phyloP scores from a whole-genome alignment of 2,329 filamentous ascomycete species.

The Cadophora malorum region DNA sequence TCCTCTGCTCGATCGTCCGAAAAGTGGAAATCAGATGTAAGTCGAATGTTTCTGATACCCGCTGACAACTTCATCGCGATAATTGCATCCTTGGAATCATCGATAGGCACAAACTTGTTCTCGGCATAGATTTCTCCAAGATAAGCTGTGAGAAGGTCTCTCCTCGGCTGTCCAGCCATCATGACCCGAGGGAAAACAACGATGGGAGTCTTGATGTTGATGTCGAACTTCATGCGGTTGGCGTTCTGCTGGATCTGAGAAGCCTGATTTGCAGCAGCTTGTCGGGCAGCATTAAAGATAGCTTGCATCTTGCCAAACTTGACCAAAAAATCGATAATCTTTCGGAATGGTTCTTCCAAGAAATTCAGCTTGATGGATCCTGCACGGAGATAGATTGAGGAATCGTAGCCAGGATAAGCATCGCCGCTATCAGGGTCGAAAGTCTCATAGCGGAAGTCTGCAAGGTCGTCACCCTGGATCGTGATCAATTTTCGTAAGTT shows the following conservation, averaged over 20 bases:
- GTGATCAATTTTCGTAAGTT: slow-evolving; percentile 86
- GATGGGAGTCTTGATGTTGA: slow-evolving; percentile 93
- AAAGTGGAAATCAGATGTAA: slow-evolving; percentile 91
- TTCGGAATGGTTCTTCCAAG: slow-evolving; percentile 93
- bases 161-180: slow-evolving; percentile 69
- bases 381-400: slow-evolving; percentile 85
- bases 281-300: slow-evolving; percentile 94
- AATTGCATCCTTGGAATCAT: slow-evolving; percentile 74
- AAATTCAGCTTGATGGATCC: slow-evolving; percentile 98
- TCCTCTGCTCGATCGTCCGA: slow-evolving; percentile 75
- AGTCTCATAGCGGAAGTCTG: slow-evolving; percentile 97
- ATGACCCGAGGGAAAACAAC: slow-evolving; percentile 89
- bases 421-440: slow-evolving; percentile 76
- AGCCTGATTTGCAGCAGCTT: slow-evolving; percentile 92
- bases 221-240: slow-evolving; percentile 90
- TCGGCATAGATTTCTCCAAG: slow-evolving; percentile 97
- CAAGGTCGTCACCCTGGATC: slow-evolving; percentile 93
- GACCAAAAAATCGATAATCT: slow-evolving; percentile 96
- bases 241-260: slow-evolving; percentile 91
- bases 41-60: slow-evolving; percentile 87
- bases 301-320: slow-evolving; percentile 99
- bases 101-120: slow-evolving; percentile 87
- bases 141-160: slow-evolving; percentile 89
- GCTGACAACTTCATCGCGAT: slow-evolving; percentile 89
- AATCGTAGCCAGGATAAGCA: slow-evolving; percentile 92